These are phyloP conservation scores for Pseudogymnoascus sp. DNA, from an alignment of 2,329 filamentous ascomycete genomes.

Conservation along the genomic window DNA sequence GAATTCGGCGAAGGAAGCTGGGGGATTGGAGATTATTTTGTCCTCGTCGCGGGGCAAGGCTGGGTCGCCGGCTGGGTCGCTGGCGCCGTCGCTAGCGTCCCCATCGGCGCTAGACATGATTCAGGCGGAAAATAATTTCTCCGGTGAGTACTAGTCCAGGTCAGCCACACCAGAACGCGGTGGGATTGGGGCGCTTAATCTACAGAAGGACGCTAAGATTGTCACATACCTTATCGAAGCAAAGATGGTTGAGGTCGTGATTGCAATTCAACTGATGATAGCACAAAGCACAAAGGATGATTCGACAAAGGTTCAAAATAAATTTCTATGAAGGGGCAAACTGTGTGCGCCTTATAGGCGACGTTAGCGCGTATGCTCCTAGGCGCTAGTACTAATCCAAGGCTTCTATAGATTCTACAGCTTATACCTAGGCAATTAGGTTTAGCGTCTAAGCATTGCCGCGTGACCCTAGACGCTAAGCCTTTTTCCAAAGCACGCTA, in stretches of 20 bases:
- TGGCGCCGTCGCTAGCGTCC: neutral
- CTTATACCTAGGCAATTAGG: neutral
- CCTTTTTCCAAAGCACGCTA: neutral
- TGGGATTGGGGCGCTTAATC: neutral
- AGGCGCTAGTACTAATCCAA: neutral
- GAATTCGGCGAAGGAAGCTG: neutral
- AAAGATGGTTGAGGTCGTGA: neutral
- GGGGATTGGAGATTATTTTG: neutral
- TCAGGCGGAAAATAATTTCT: neutral
- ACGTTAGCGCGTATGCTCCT: neutral
- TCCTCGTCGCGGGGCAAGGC: neutral
- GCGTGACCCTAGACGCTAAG: neutral
- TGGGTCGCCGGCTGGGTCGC: neutral
- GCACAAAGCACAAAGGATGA: neutral
- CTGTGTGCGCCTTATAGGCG: neutral
- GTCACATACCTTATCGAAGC: slow-evolving; percentile 2
- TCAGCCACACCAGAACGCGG: neutral
- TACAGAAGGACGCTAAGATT: neutral
- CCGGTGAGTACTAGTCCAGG: neutral
- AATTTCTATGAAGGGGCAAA: neutral
- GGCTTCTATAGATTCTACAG: neutral
- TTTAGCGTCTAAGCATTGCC: neutral
- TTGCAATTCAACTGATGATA: neutral
- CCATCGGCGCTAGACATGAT: neutral
- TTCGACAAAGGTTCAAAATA: neutral